Evolutionary conservation across 2,329 filamentous ascomycete genomes (phyloP), one percentile per base, ranked within the genome.

Genomic region (Diplodia corticola): DNA sequence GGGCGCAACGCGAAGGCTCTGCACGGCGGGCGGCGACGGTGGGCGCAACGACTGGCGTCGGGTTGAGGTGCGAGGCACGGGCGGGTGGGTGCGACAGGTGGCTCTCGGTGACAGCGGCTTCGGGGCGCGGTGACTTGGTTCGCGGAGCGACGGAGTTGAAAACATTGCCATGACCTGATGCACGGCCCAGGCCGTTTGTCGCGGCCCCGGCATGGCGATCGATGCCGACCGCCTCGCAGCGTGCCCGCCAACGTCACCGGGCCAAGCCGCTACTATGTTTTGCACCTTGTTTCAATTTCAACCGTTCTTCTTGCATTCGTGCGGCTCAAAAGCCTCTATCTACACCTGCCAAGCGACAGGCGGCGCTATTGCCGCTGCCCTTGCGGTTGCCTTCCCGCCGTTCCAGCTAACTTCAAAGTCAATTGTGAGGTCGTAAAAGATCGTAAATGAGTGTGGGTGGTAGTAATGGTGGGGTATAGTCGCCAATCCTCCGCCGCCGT

Each of bases 371-470:
- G 37, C 44, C 55, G 13, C 20, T 26, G 55, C 37, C 37, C 12
- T 35, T 44, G 15, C 57, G 20, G 44, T 20, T 20, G 26, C 57
- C 35, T n/a, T 3, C 20, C 54, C 22, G 44, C 54, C 35, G 13
- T 37, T 49, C n/a, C 12, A 61, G 44, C n/a, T 49, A 35, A 15
- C 7, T 44, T 37, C 26, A 61, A 49, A 13, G n/a, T 61, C 57
- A 49, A 49, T 20, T 30, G 28, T 13, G 48, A 44, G 20, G 57
- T 61, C 57, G 28, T 61, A 35, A 61, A 49, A 35, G 44, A 37
- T 64, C 63, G 50, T 64, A 49, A 64, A 64, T 5, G 61, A 54
- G 63, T 64, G 63, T 61, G 57, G 22, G 57, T 35, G 17, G 57
- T 22, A 30, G 55, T 48, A 26, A 46, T 46, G 4, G 55, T 40